Conservation (phyloP, 495 filamentous ascomycete species). For the Apiosordaria backusii region DNA sequence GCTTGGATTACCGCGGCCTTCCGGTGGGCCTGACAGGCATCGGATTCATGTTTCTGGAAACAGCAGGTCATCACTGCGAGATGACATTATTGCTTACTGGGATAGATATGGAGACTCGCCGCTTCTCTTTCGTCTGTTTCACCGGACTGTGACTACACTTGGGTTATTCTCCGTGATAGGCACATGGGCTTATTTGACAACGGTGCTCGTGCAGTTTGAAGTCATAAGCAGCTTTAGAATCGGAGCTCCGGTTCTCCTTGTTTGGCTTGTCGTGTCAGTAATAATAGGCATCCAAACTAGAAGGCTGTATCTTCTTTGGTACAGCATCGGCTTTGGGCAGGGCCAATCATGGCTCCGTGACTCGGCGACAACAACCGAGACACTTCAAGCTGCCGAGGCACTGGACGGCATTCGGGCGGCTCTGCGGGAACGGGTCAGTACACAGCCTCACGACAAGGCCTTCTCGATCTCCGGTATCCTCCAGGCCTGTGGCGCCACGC, state of each 20-base stretch:
- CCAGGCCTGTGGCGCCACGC: neutral
- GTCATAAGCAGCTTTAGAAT: too few relatives aligned
- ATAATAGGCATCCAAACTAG: neutral
- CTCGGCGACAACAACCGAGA: too few relatives aligned
- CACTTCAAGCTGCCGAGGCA: neutral
- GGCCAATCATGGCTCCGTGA: neutral
- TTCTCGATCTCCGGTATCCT: slow-evolving; percentile 13
- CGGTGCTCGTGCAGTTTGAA: too few relatives aligned
- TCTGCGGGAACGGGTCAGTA: slow-evolving; percentile 9
- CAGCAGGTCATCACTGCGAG: neutral
- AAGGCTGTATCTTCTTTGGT: neutral
- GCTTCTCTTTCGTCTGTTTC: too few relatives aligned
- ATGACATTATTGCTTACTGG: neutral
- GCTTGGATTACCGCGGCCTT: slow-evolving; percentile 6
- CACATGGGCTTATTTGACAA: too few relatives aligned
- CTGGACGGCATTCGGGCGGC: slow-evolving; percentile 9
- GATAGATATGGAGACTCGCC: too few relatives aligned
- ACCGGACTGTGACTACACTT: too few relatives aligned
- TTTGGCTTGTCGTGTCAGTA: neutral
- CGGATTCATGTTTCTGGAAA: neutral
- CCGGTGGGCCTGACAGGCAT: neutral
- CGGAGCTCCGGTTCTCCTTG: too few relatives aligned
- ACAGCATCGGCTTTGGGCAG: neutral
- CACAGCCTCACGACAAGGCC: slow-evolving; percentile 9
- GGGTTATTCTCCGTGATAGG: too few relatives aligned